Conservation (phyloP, 1,284 basidiomycete species). For the Sparassis latifolia region DNA sequence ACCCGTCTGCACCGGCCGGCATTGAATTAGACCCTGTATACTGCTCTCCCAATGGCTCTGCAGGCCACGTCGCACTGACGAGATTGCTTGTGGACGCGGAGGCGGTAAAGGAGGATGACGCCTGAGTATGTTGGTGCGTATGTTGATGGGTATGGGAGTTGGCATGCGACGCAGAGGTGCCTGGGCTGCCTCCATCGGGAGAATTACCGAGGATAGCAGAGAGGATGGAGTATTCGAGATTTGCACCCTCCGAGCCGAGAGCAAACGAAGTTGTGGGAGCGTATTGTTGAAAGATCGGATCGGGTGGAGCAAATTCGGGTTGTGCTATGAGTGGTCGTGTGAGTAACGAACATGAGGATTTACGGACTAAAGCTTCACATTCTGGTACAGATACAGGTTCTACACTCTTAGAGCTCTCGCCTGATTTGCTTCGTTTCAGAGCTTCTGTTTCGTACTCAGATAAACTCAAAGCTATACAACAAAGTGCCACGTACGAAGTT, state of each 20-base stretch:
- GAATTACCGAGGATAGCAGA: slow-evolving; percentile 85
- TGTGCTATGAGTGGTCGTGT: slow-evolving; percentile 9
- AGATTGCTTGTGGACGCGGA: slow-evolving; percentile 14
- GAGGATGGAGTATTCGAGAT: slow-evolving; percentile 88
- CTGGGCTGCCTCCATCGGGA: slow-evolving; percentile 40
- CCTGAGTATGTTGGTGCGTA: background rate
- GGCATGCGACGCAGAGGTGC: slow-evolving; percentile 23
- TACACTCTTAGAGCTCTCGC: slow-evolving; percentile 19
- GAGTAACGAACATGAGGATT: slow-evolving; percentile 6
- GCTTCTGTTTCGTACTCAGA: slow-evolving; percentile 36
- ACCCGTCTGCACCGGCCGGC: background rate
- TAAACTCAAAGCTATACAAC: background rate
- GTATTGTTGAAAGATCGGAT: slow-evolving; percentile 48
- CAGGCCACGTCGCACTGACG: slow-evolving; percentile 38
- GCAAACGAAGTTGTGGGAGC: slow-evolving; percentile 37
- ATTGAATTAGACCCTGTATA: background rate
- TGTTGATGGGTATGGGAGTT: too few species aligned
- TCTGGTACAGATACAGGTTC: slow-evolving; percentile 25
- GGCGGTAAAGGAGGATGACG: slow-evolving; percentile 13
- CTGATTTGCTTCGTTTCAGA: slow-evolving; percentile 49
- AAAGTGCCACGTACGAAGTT: slow-evolving; percentile 59
- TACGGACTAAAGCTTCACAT: slow-evolving; percentile 18
- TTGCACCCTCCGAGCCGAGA: slow-evolving; percentile 77
- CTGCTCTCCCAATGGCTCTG: slow-evolving; percentile 24
- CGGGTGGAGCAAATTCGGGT: slow-evolving; percentile 32